These are phyloP conservation scores for Cryptococcus hybrid DNA, from an alignment of 1,284 basidiomycete genomes.

Conservation along the genomic window DNA sequence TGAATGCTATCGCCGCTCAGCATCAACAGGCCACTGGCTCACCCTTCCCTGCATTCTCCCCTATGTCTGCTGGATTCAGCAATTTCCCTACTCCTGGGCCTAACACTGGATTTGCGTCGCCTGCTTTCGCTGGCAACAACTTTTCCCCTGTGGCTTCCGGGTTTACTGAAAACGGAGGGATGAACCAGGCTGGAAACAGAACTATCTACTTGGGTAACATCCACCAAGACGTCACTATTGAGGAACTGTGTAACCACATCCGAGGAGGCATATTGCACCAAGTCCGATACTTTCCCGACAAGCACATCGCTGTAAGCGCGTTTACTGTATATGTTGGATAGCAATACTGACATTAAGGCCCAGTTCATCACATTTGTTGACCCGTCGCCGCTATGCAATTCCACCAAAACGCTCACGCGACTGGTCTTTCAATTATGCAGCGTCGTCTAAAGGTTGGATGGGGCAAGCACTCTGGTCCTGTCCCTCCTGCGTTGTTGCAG, in stretches of 20 bases:
- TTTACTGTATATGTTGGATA: neutral
- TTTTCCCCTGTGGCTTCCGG: conserved; percentile 20
- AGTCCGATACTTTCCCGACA: conserved; percentile 87
- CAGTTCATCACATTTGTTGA: conserved; percentile 91
- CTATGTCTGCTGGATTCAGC: conserved; percentile 26
- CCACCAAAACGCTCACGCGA: conserved; percentile 81
- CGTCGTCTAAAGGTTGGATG: conserved; percentile 90
- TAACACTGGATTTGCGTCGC: conserved; percentile 11
- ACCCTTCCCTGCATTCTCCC: conserved; percentile 36
- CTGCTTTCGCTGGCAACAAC: conserved; percentile 11
- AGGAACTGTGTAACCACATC: conserved; percentile 90
- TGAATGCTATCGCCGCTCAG: conserved; percentile 52
- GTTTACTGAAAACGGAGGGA: conserved; percentile 10
- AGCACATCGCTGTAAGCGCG: conserved; percentile 78
- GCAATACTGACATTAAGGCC: conserved; percentile 5
- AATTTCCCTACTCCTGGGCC: conserved; percentile 24
- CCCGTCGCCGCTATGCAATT: conserved; percentile 82
- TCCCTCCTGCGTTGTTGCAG: conserved; percentile 70
- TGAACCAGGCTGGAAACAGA: conserved; percentile 57
- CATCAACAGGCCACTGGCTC: conserved; percentile 36
- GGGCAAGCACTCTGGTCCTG: conserved; percentile 86
- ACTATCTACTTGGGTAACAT: conserved; percentile 93
- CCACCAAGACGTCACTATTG: conserved; percentile 84
- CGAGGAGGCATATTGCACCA: conserved; percentile 82
- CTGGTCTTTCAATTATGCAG: conserved; percentile 84